Evolutionary conservation across 345 rosid species (phyloP), one percentile per base, ranked within the genome.

Genomic region (Eutrema yunnanense): DNA sequence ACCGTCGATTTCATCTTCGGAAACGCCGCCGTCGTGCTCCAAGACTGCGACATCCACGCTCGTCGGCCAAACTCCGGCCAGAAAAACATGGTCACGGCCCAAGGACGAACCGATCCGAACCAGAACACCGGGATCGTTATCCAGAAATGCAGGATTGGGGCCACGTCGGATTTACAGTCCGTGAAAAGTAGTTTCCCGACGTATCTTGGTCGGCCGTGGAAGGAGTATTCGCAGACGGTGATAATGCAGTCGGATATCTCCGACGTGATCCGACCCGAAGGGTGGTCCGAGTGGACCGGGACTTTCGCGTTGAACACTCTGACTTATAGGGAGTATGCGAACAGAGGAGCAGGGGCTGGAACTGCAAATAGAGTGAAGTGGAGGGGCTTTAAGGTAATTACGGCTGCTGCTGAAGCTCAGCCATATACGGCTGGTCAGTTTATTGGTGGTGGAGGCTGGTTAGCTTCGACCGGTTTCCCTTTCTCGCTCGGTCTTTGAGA

Each of bases 71-170:
- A 81, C 8, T 65, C 97, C 0, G 97, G 97, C 9, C 98, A 94
- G 81, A 94, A 89, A 62, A 94, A 92, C 81, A 94, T 94, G 98
- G 82, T 94, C 44, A 94, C 98, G 0, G 98, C 98, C 4, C 98
- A 94, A 47, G 98, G 98, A 63, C 76, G 97, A 22, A 79, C 76
- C 0, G 98, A 94, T 67, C 90, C 96, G 2, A 92, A 94, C 72
- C 98, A 94, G 44, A 88, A 88, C 90, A 94, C 98, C 0, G 98
- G 98, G 19, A 94, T 92, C 8, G 97, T 94, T 11, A 92, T 94
- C 40, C 98, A 94, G 9, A 94, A 88, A 54, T 86, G 81, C 3
- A 67, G 97, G 65, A 94, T 94, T 27, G 95, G 91, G 0, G 93
- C 92, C 64, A 89, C 97, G 27, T 74, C 82, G 6, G 98, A 94